Percentiles rank a stretch among this genome's conserved stretches.
Conservation (phyloP, 352 stramenopile species). For the Halophytophthora polymorphica region DNA sequence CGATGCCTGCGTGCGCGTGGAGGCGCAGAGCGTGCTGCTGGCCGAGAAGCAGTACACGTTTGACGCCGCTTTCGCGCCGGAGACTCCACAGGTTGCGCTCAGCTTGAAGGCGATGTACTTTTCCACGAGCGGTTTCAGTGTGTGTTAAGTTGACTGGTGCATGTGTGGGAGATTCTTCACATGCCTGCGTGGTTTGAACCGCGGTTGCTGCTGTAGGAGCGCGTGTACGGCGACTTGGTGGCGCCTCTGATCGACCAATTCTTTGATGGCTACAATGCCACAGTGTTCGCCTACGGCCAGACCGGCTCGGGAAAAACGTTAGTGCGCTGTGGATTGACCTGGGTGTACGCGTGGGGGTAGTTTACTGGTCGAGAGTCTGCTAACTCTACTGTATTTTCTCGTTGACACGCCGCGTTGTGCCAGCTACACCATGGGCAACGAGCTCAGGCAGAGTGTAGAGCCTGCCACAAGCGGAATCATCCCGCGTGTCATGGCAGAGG, state of each 20-base stretch:
- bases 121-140: too few species aligned
- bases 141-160: background rate
- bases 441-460: conserved; percentile 40
- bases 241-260: conserved; percentile 71
- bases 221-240: conserved; percentile 57
- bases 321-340: conserved; percentile 6
- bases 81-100: conserved; percentile 20
- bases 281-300: conserved; percentile 94
- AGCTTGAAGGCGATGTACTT: too few species aligned
- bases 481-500: conserved; percentile 69
- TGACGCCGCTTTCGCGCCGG: conserved; percentile 65
- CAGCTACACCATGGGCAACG: conserved; percentile 95
- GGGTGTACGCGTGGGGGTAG: background rate
- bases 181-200: background rate
- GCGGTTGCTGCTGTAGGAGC: conserved; percentile 20
- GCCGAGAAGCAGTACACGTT: conserved; percentile 65
- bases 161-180: background rate
- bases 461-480: conserved; percentile 66
- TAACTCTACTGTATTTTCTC: background rate
- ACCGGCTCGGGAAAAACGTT: conserved; percentile 87
- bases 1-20: conserved; percentile 24
- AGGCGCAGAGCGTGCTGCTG: conserved; percentile 22
- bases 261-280: conserved; percentile 95
- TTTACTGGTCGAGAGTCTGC: background rate
- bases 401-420: conserved; percentile 23